Conservation (phyloP, 805 yeast genomes). For the Debaryomyces prosopidis region DNA sequence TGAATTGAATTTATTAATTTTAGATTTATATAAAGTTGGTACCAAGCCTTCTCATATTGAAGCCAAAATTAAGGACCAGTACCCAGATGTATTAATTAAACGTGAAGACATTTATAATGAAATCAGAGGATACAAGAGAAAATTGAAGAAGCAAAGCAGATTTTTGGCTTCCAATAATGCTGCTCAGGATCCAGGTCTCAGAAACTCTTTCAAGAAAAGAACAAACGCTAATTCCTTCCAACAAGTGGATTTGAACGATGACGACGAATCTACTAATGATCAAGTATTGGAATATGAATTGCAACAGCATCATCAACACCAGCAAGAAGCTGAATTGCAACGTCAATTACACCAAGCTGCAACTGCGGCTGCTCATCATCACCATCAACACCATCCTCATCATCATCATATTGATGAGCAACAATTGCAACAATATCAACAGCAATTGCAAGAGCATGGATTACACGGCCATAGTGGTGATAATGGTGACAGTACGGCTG, state of each 20-base stretch:
- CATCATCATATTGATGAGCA: conserved; percentile 25
- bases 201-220: conserved; percentile 19
- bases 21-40: conserved; percentile 53
- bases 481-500: conserved; percentile 29
- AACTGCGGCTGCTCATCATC: conserved; percentile 26
- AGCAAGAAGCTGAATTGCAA: conserved; percentile 23
- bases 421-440: conserved; percentile 27
- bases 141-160: conserved; percentile 42
- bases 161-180: conserved; percentile 14
- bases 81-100: conserved; percentile 54
- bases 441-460: conserved; percentile 25
- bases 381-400: conserved; percentile 23
- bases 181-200: conserved; percentile 16
- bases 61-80: conserved; percentile 49
- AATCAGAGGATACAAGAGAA: conserved; percentile 55
- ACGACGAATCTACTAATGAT: conserved; percentile 15
- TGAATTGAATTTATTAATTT: conserved; percentile 51
- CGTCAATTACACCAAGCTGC: conserved; percentile 24
- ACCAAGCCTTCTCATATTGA: conserved; percentile 58
- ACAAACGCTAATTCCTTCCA: conserved; percentile 25
- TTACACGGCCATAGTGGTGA: conserved; percentile 17
- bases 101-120: conserved; percentile 61
- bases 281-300: conserved; percentile 15
- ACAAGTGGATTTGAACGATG: conserved; percentile 20
- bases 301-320: conserved; percentile 21